Evolutionary conservation across 306 rosid genomes (phyloP), one percentile per base, ranked within the genome.

Genomic region (Cicer judaicum): DNA sequence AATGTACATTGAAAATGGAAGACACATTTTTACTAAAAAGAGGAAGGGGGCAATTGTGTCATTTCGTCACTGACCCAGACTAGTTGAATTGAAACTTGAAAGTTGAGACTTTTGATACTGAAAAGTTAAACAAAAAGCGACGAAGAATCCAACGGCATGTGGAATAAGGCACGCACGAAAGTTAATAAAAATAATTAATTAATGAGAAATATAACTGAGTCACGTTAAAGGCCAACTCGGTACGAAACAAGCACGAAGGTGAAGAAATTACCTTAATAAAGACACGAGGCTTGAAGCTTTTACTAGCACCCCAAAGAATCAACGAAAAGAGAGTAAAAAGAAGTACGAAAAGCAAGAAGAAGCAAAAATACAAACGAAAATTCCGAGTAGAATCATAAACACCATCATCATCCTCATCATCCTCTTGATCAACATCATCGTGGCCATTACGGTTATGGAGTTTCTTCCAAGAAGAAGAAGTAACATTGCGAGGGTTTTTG

Each of bases 231-330:
- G 18, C 18, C 18, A 16, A 16, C 75, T 38, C 38, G 12, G 50
- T 60, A 60, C 9, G 39, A 66, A 42, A 16, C 42, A 44, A 19
- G 42, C 53, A 65, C 7, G 40, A 64, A 39, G 7, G 65, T 4
- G 9, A 19, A 11, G 12, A 15, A 29, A 4, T 63, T 72, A 93
- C 97, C 98, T 88, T 81, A 7, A 94, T 79, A 2, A 46, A 5
- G 73, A 91, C 68, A 7, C 53, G 55, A 3, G 98, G 98, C 62
- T 52, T 64, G 82, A 84, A 91, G 64, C 82, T 82, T 84, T 82
- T 94, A 82, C 96, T 91, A n/a, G 97, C 93, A 4, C 91, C 97
- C 97, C 98, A 94, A 5, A 94, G 91, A 10, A 91, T 90, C 48
- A 94, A 15, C 0, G 96, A 87, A 77, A 94, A 94, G 6, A 67